Percentiles rank a stretch among this genome's conserved stretches.
These are phyloP conservation scores for Pouteria campechiana DNA, from an alignment of 179 eudicot genomes.

Conservation along the genomic window DNA sequence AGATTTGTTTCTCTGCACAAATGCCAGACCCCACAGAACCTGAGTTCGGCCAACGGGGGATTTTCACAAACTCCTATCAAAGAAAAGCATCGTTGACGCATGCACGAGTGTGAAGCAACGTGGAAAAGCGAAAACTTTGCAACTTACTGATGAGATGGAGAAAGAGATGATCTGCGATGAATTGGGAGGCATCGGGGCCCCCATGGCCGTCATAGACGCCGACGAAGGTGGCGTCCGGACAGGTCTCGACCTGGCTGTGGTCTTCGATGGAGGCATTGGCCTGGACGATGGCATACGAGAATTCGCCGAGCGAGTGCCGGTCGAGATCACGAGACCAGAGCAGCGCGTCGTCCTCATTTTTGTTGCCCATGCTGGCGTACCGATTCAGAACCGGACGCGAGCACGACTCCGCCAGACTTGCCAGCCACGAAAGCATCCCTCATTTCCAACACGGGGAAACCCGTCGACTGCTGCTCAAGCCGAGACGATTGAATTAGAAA, in stretches of 20 bases:
- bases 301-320: constrained; percentile 49
- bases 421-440: no score
- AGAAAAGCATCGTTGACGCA: no score
- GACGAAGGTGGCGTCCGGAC: constrained; percentile 39
- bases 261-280: constrained; percentile 61
- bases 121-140: not conserved
- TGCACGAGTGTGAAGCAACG: not conserved
- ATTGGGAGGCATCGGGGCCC: constrained; percentile 55
- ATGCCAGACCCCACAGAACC: no score
- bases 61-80: no score
- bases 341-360: constrained; percentile 17
- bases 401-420: no score
- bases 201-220: constrained; percentile 91
- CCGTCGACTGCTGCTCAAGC: no score
- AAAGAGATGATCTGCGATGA: constrained; percentile 38
- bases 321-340: constrained; percentile 59
- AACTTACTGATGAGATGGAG: constrained; percentile 29
- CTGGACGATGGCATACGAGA: constrained; percentile 54
- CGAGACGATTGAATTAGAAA: no score
- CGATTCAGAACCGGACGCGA: no score
- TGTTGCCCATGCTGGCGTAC: no score
- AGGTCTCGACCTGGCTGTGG: constrained; percentile 66
- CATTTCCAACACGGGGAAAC: no score
- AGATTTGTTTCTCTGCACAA: no score
- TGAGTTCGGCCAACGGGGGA: no score